A percentile compares a stretch with the other conserved stretches of the same genome.
These are phyloP conservation scores for Rhodamnia argentea DNA, from an alignment of 345 rosid genomes.

Conservation along the genomic window DNA sequence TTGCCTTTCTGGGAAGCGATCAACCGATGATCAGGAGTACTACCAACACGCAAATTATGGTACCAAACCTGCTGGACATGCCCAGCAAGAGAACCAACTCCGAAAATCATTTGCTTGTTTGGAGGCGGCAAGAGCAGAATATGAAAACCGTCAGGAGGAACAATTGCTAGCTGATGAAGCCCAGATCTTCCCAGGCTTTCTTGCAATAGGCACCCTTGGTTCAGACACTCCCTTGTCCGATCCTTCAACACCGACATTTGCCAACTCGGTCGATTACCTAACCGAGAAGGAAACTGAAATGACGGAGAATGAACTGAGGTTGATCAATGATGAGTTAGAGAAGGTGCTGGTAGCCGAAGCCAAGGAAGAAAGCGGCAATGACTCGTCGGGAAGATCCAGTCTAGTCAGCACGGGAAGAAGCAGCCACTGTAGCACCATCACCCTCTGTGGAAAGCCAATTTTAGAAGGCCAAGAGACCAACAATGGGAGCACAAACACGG, in stretches of 20 bases:
- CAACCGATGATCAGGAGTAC: slow-evolving; percentile 44
- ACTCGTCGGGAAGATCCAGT: slow-evolving; percentile 62
- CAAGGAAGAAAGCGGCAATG: slow-evolving; percentile 43
- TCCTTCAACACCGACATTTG: slow-evolving; percentile 66
- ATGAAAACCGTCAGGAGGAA: slow-evolving; percentile 36
- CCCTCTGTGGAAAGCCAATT: slow-evolving; percentile 53
- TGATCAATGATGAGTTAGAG: slow-evolving; percentile 64
- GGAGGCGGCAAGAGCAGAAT: slow-evolving; percentile 21
- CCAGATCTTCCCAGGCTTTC: slow-evolving; percentile 71
- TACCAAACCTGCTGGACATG: slow-evolving; percentile 24
- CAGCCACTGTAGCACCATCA: slow-evolving; percentile 67
- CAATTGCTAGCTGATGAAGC: slow-evolving; percentile 35
- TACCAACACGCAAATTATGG: slow-evolving; percentile 33
- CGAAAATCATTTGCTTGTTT: slow-evolving; percentile 42
- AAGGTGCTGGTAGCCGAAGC: slow-evolving; percentile 60
- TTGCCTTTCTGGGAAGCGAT: slow-evolving; percentile 51
- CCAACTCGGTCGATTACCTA: slow-evolving; percentile 47
- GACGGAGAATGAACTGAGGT: slow-evolving; percentile 61
- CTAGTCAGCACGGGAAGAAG: slow-evolving; percentile 66
- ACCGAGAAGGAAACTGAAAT: slow-evolving; percentile 59
- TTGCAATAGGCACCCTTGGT: slow-evolving; percentile 73
- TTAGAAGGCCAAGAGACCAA: slow-evolving; percentile 37
- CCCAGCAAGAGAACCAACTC: slow-evolving; percentile 25
- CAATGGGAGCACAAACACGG: slow-evolving; percentile 26
- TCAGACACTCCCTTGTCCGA: slow-evolving; percentile 29